Evolutionary conservation across 2,329 filamentous ascomycete genomes (phyloP).

Genomic region (Coniella vitis): DNA sequence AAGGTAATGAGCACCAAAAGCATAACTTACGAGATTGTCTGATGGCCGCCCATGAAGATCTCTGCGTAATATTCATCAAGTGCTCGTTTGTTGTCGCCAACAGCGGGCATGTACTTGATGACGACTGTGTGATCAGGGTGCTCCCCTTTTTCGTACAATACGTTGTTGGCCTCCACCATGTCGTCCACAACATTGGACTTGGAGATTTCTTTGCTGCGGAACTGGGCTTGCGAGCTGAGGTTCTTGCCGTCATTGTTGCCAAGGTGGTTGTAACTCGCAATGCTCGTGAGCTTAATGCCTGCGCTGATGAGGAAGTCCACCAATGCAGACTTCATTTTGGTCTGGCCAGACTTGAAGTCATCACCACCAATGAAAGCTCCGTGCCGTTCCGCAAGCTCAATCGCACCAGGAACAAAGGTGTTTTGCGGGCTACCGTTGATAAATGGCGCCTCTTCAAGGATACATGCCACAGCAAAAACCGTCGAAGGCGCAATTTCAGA

Average conservation of each 20-base stretch:
- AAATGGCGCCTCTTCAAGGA: constrained; percentile 84
- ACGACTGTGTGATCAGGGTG: constrained; percentile 98
- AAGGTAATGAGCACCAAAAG: no score
- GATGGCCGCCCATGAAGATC: constrained; percentile 97
- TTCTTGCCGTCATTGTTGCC: constrained; percentile 99
- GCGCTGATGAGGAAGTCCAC: constrained; percentile 98
- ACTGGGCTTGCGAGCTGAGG: constrained; percentile 93
- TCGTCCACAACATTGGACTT: constrained; percentile 99
- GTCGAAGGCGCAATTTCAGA: constrained; percentile 92
- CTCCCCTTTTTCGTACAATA: constrained; percentile 86
- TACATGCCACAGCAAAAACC: constrained; percentile 89
- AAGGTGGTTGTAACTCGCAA: constrained; percentile 98
- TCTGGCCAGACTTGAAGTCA: constrained; percentile 99
- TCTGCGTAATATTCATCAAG: constrained; percentile 99
- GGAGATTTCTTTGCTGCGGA: constrained; percentile 99
- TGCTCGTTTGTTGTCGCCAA: constrained; percentile 98
- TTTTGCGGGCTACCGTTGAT: constrained; percentile 99
- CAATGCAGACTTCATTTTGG: constrained; percentile 99
- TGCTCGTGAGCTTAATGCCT: constrained; percentile 96
- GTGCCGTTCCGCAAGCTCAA: constrained; percentile 82
- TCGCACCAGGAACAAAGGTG: constrained; percentile 91
- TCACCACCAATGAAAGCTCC: constrained; percentile 91
- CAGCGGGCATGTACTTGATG: constrained; percentile 99
- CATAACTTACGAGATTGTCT: constrained; percentile 72
- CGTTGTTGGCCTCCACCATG: constrained; percentile 93